Conservation (phyloP, 75 land plant species). For the Cunninghamia lanceolata region DNA sequence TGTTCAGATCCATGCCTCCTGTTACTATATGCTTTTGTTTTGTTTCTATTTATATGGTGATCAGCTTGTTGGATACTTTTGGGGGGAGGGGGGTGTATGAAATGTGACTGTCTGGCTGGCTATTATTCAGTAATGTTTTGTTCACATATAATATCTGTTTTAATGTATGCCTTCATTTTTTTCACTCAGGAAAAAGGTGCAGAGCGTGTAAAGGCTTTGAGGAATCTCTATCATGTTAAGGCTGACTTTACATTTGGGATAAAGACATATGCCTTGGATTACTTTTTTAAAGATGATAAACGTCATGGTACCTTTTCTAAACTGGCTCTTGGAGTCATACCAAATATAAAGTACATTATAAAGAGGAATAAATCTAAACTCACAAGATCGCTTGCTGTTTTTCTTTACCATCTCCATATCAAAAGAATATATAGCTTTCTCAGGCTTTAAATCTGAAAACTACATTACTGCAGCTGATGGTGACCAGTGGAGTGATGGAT, state of each 20-base stretch:
- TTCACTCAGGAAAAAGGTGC: conserved; percentile 24
- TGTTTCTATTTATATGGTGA: background rate
- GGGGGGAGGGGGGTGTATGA: background rate
- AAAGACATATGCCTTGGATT: conserved; percentile 70
- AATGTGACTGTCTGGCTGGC: background rate
- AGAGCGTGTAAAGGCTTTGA: conserved; percentile 33
- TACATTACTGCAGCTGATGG: conserved; percentile 29
- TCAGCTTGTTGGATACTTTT: background rate
- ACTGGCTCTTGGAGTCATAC: conserved; percentile 10
- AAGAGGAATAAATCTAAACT: background rate
- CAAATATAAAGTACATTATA: conserved; percentile 3
- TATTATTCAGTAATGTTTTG: background rate
- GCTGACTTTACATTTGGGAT: conserved; percentile 50
- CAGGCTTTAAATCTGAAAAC: background rate
- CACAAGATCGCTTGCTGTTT: background rate
- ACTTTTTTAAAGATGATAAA: conserved; percentile 44
- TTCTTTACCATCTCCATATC: background rate
- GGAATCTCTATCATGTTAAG: conserved; percentile 50
- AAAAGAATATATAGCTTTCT: background rate
- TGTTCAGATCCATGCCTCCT: background rate
- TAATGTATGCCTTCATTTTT: background rate
- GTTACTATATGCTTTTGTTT: background rate
- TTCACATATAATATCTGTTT: background rate
- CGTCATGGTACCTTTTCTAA: background rate
- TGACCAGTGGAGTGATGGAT: conserved; percentile 49